phyloP scores from a whole-genome alignment of 2,329 filamentous ascomycete species.

The Cytospora leucostoma region DNA sequence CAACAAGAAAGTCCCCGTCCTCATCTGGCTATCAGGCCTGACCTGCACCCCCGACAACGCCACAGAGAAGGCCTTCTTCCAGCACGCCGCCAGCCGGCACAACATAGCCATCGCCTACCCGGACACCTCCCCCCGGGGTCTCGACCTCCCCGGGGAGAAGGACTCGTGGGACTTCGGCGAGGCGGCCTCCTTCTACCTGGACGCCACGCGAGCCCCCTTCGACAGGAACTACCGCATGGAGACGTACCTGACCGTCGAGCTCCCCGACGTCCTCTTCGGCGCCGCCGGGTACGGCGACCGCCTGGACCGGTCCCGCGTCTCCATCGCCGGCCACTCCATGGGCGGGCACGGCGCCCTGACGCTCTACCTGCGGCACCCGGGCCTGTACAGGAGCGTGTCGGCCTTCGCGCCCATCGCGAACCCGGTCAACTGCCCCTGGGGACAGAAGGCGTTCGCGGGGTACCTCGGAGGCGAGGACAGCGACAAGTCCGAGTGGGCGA shows the following conservation, averaged over 20 bases:
- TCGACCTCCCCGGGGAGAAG: conserved; percentile 79
- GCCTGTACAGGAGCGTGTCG: conserved; percentile 83
- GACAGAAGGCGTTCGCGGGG: conserved; percentile 89
- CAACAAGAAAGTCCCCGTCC: conserved; percentile 71
- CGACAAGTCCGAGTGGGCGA: conserved; percentile 79
- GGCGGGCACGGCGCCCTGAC: conserved; percentile 94
- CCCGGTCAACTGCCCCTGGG: conserved; percentile 85
- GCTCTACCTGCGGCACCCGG: conserved; percentile 87
- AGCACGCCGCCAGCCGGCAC: conserved; percentile 74
- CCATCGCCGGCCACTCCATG: conserved; percentile 95
- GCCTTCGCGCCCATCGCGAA: conserved; percentile 92
- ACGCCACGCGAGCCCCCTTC: conserved; percentile 78
- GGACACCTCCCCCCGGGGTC: conserved; percentile 88
- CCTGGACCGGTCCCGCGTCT: conserved; percentile 71
- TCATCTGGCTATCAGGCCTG: conserved; percentile 91
- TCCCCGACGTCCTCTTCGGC: conserved; percentile 75
- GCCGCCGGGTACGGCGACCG: conserved; percentile 63
- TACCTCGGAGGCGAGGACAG: conserved; percentile 76
- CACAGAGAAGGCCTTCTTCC: conserved; percentile 85
- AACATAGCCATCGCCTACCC: conserved; percentile 94
- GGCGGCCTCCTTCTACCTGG: conserved; percentile 92
- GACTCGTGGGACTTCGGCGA: conserved; percentile 89
- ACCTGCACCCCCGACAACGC: conserved; percentile 93
- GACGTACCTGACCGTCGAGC: conserved; percentile 83
- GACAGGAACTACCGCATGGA: conserved; percentile 88